Evolutionary conservation across 352 stramenopile genomes (phyloP).

Genomic region (Peronosclerospora sorghi): DNA sequence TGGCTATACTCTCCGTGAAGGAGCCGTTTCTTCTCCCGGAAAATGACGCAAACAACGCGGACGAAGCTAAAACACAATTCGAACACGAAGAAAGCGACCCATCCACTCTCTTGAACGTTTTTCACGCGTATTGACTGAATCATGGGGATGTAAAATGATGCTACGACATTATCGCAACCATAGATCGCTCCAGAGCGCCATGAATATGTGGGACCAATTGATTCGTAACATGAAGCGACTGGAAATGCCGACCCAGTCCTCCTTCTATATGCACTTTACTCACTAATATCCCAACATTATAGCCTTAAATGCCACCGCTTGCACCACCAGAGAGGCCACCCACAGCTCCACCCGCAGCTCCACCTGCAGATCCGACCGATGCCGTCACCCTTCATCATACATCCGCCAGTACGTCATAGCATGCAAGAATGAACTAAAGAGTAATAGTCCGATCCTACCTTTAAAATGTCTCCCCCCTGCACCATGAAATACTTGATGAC

Average conservation of each 20-base stretch:
- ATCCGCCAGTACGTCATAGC: no score
- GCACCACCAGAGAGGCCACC: no score
- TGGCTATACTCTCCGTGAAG: slow-evolving; percentile 93
- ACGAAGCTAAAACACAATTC: slow-evolving; percentile 95
- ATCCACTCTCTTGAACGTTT: slow-evolving; percentile 96
- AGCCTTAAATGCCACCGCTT: no score
- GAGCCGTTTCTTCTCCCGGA: slow-evolving; percentile 92
- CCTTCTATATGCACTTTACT: slow-evolving; percentile 65
- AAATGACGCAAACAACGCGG: slow-evolving; percentile 91
- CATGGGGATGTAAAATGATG: slow-evolving; percentile 90
- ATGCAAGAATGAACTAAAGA: no score
- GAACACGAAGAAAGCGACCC: slow-evolving; percentile 94
- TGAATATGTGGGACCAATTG: slow-evolving; percentile 94
- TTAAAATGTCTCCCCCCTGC: no score
- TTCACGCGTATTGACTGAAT: slow-evolving; percentile 94
- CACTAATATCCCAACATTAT: slow-evolving; percentile 91
- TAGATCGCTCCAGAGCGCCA: slow-evolving; percentile 88
- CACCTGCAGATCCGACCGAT: no score
- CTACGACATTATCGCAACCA: slow-evolving; percentile 96
- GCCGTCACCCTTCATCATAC: no score
- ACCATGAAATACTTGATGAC: no score
- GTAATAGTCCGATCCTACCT: no score
- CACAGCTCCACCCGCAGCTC: no score
- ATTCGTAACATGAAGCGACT: slow-evolving; percentile 95
- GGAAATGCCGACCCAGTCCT: slow-evolving; percentile 60